These are phyloP conservation scores for Camptophora hylomeconis DNA, from an alignment of 2,329 filamentous ascomycete genomes.

Conservation along the genomic window DNA sequence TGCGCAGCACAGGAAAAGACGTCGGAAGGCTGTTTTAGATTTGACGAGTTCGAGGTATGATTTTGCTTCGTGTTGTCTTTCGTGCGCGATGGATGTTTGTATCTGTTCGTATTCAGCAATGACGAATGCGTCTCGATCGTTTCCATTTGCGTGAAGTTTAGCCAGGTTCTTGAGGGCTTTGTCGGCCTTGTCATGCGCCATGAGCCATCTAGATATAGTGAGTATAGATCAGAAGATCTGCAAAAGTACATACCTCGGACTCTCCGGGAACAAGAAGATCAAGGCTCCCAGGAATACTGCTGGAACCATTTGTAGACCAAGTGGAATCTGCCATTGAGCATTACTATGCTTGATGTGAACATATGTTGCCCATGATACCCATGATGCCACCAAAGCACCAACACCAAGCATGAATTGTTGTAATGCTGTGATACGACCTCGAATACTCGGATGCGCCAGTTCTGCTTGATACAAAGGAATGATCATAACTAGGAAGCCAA, in stretches of 20 bases:
- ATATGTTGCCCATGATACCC: slow-evolving; percentile 57
- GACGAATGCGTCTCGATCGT: slow-evolving; percentile 55
- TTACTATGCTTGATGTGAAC: slow-evolving; percentile 36
- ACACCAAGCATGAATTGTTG: slow-evolving; percentile 78
- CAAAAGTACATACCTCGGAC: slow-evolving; percentile 22
- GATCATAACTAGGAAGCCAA: slow-evolving; percentile 51
- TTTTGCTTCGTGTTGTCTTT: slow-evolving; percentile 57
- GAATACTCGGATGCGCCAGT: slow-evolving; percentile 63
- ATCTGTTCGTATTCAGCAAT: slow-evolving; percentile 61
- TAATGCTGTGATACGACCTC: slow-evolving; percentile 59
- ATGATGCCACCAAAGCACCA: slow-evolving; percentile 57
- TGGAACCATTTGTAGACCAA: slow-evolving; percentile 60
- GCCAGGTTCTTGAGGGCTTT: slow-evolving; percentile 55
- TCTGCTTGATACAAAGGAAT: slow-evolving; percentile 67
- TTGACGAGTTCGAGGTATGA: slow-evolving; percentile 58
- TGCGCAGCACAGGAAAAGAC: slow-evolving; percentile 55
- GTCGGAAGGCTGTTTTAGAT: slow-evolving; percentile 53
- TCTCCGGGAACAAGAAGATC: slow-evolving; percentile 60
- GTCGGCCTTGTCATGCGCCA: slow-evolving; percentile 54
- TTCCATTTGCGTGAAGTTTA: slow-evolving; percentile 55
- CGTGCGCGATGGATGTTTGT: slow-evolving; percentile 49
- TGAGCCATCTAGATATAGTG: slow-evolving; percentile 49
- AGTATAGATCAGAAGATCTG: slow-evolving; percentile 21
- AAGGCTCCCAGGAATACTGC: slow-evolving; percentile 50
- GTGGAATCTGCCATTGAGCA: slow-evolving; percentile 48